Evolutionary conservation across 495 filamentous ascomycete species (phyloP).

Genomic region (Trichoderma parareesei): DNA sequence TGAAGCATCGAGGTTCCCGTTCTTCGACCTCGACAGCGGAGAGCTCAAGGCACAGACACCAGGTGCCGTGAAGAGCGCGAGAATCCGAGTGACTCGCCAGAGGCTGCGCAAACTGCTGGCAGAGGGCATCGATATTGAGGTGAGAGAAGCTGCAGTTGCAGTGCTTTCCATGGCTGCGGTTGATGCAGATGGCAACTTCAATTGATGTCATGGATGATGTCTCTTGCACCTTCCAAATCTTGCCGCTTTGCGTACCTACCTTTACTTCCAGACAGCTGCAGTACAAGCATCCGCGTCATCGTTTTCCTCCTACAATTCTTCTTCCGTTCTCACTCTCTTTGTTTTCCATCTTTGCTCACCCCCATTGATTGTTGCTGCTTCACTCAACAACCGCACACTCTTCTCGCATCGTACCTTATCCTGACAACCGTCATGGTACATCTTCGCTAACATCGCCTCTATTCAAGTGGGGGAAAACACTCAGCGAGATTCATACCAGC

Average conservation of each 20-base stretch:
- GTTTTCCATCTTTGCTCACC: too few species aligned
- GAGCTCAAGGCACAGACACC: constrained; percentile 31
- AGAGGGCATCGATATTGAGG: constrained; percentile 38
- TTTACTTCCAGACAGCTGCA: too few species aligned
- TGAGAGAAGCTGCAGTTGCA: neutral
- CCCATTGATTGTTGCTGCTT: too few species aligned
- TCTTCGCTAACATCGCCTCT: neutral
- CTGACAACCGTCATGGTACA: neutral
- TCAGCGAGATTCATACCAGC: constrained; percentile 14
- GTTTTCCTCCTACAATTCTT: neutral
- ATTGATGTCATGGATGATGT: too few species aligned
- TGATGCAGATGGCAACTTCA: neutral
- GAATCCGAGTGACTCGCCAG: constrained; percentile 41
- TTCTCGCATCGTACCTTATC: neutral
- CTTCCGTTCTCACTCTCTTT: neutral
- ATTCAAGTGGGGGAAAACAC: constrained; percentile 23
- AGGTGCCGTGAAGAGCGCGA: constrained; percentile 33
- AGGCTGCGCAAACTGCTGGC: constrained; percentile 41
- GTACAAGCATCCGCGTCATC: too few species aligned
- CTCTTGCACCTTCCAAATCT: too few species aligned
- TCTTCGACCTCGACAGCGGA: constrained; percentile 46
- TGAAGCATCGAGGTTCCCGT: constrained; percentile 32
- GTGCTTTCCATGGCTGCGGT: too few species aligned
- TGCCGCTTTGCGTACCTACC: too few species aligned
- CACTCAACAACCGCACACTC: too few species aligned